phyloP scores from a whole-genome alignment of 148 eudicot genomes.

The Nepenthes mirabilis region DNA sequence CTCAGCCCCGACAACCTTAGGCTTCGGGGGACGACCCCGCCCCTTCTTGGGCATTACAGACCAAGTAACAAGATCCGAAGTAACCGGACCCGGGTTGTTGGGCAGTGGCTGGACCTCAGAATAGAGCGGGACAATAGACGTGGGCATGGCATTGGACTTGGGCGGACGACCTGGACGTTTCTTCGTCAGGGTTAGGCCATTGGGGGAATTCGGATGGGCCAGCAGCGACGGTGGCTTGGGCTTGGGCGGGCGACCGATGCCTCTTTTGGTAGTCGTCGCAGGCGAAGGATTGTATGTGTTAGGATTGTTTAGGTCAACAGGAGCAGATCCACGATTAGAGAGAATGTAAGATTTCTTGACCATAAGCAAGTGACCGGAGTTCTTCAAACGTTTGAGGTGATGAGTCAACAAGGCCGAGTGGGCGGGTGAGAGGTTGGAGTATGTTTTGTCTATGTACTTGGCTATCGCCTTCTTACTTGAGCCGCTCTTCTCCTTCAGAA shows the following conservation, averaged over 20 bases:
- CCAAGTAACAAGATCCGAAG: neutral
- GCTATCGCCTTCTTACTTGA: slow-evolving; percentile 53
- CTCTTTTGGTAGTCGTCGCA: neutral
- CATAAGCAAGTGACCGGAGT: slow-evolving; percentile 39
- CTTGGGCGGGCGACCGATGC: neutral
- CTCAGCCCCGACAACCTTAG: slow-evolving; percentile 1
- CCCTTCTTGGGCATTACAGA: neutral
- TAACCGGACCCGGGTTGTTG: neutral
- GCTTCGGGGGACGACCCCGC: neutral
- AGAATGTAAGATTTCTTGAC: slow-evolving; percentile 56
- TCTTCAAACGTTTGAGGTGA: slow-evolving; percentile 41
- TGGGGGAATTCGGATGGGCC: neutral
- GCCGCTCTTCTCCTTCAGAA: slow-evolving; percentile 34
- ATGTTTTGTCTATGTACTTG: slow-evolving; percentile 43
- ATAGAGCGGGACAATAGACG: too few relatives aligned
- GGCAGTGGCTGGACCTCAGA: neutral
- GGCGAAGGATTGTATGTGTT: too few relatives aligned
- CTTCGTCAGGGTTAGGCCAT: slow-evolving; percentile 1
- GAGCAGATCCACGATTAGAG: slow-evolving; percentile 8
- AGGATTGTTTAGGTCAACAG: neutral
- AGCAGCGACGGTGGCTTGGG: slow-evolving; percentile 1
- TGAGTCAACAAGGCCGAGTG: slow-evolving; percentile 62
- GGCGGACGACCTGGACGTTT: slow-evolving; percentile 20
- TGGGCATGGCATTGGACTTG: neutral
- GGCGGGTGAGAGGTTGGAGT: slow-evolving; percentile 44